These are phyloP conservation scores for Volutella citrinella DNA, from an alignment of 2,329 filamentous ascomycete species.

Conservation along the genomic window DNA sequence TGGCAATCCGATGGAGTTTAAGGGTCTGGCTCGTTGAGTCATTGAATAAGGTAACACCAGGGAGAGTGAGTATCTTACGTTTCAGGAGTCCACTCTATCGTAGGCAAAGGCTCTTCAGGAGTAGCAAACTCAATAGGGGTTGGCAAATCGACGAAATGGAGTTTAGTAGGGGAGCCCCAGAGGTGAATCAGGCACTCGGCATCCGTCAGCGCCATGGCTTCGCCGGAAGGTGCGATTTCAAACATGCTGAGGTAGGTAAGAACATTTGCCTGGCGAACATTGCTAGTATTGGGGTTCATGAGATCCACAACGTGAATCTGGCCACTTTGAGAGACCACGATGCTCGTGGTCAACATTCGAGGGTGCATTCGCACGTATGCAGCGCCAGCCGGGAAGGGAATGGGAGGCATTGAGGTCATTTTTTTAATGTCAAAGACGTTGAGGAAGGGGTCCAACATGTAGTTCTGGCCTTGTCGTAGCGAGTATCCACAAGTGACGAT, in stretches of 20 bases:
- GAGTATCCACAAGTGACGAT: constrained; percentile 95
- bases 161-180: constrained; percentile 83
- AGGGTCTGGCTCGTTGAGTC: constrained; percentile 50
- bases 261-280: constrained; percentile 78
- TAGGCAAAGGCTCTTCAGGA: constrained; percentile 52
- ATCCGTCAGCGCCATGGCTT: constrained; percentile 79
- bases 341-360: constrained; percentile 88
- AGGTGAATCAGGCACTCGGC: constrained; percentile 76
- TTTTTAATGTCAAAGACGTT: constrained; percentile 96
- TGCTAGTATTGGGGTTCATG: constrained; percentile 87
- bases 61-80: too few relatives aligned
- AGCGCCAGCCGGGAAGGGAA: constrained; percentile 87
- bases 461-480: constrained; percentile 66
- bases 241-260: constrained; percentile 72
- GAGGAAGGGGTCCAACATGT: constrained; percentile 86
- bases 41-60: not conserved
- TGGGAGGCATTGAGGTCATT: constrained; percentile 80
- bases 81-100: constrained; percentile 68
- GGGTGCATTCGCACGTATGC: constrained; percentile 97
- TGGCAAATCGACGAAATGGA: constrained; percentile 81
- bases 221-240: constrained; percentile 83
- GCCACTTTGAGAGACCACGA: constrained; percentile 87
- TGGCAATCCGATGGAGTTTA: constrained; percentile 86
- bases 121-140: constrained; percentile 77
- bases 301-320: constrained; percentile 96